A percentile compares a stretch with the other conserved stretches of the same genome.
Evolutionary conservation across 2,329 filamentous ascomycete species (phyloP).

Genomic region (Xylaria hypoxylon): DNA sequence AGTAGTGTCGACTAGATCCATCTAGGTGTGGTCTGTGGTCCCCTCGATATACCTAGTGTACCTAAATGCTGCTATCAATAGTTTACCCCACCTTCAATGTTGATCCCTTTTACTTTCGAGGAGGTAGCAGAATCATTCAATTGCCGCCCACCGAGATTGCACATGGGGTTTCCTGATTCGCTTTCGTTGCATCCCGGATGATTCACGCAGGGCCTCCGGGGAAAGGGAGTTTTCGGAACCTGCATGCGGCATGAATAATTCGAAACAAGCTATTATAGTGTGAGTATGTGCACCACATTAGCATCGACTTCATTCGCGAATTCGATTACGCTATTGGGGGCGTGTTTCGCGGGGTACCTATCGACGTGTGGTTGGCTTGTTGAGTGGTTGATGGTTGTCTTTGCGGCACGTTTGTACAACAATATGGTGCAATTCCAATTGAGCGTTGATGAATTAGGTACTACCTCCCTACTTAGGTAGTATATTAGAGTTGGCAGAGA

Average conservation of each 20-base stretch:
- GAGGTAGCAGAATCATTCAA: no score
- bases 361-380: background rate
- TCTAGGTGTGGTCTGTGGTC: no score
- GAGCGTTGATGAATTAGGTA: background rate
- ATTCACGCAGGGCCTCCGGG: background rate
- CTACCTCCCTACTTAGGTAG: no score
- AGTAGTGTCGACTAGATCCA: no score
- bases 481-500: background rate
- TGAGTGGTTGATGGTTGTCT: no score
- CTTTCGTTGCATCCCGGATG: conserved; percentile 5
- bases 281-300: background rate
- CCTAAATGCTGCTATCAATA: conserved; percentile 7
- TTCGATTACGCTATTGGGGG: background rate
- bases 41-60: no score
- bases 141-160: background rate
- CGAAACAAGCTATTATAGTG: background rate
- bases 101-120: background rate
- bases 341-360: conserved; percentile 4
- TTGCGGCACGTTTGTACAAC: background rate
- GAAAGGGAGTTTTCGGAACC: background rate
- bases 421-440: background rate
- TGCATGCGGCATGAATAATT: conserved; percentile 12
- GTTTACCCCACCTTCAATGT: conserved; percentile 13
- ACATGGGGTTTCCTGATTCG: background rate
- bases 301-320: conserved; percentile 11